These are phyloP conservation scores for Melaleuca quinquenervia DNA, from an alignment of 345 rosid genomes.

Conservation along the genomic window DNA sequence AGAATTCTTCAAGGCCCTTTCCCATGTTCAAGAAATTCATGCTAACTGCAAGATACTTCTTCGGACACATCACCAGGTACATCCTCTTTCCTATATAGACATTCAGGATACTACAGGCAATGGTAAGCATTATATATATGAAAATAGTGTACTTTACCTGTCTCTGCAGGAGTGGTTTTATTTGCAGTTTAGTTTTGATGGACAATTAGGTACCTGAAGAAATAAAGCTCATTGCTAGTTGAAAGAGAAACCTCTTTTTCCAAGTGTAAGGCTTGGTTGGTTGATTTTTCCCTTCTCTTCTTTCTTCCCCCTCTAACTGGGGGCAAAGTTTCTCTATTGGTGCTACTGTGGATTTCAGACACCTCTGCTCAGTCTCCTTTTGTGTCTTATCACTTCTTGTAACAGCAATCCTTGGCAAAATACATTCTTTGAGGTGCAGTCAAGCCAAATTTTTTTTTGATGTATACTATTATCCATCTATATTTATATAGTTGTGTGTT, in stretches of 20 bases:
- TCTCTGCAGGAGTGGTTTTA: background rate
- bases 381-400: background rate
- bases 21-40: conserved; percentile 94
- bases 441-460: background rate
- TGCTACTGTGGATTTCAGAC: background rate
- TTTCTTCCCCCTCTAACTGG: background rate
- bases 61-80: conserved; percentile 95
- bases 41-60: conserved; percentile 87
- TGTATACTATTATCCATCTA: background rate
- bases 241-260: background rate
- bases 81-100: background rate
- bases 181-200: background rate
- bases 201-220: background rate
- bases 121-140: background rate
- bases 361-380: background rate
- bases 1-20: conserved; percentile 83
- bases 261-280: background rate
- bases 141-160: background rate
- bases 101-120: background rate
- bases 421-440: background rate
- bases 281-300: background rate
- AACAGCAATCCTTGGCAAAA: background rate
- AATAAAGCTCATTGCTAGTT: background rate
- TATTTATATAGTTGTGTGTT: background rate
- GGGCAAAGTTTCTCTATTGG: background rate